phyloP scores from a whole-genome alignment of 2,329 filamentous ascomycete species.

The Aaosphaeria pasadenensis region DNA sequence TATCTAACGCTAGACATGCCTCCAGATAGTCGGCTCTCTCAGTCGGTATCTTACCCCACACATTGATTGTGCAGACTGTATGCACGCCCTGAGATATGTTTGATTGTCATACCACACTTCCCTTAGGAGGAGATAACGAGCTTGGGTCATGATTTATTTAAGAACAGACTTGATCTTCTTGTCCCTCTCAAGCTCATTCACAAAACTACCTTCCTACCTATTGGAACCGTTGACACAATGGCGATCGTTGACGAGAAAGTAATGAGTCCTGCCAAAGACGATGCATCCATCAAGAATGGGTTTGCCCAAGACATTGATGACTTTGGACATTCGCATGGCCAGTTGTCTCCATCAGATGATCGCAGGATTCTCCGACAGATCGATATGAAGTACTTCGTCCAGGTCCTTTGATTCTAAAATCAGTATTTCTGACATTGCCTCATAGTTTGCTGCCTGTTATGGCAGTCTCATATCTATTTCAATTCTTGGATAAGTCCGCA shows the following conservation, averaged over 20 bases:
- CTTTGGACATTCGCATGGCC: not conserved
- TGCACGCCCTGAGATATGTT: too few relatives aligned
- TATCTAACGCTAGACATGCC: not conserved
- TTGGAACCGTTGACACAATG: too few relatives aligned
- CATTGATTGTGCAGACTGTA: not conserved
- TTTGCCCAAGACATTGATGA: not conserved
- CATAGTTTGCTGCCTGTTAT: constrained; percentile 10
- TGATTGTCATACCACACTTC: too few relatives aligned
- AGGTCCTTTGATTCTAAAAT: not conserved
- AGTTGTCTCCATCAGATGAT: not conserved
- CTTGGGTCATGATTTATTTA: too few relatives aligned
- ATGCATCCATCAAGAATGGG: not conserved
- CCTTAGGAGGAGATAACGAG: too few relatives aligned
- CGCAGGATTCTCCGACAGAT: constrained; percentile 1
- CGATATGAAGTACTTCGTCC: not conserved
- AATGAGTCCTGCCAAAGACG: too few relatives aligned
- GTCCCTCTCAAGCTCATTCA: too few relatives aligned
- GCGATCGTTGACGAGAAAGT: too few relatives aligned
- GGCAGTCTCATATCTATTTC: constrained; percentile 13
- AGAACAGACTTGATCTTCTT: too few relatives aligned
- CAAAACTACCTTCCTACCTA: too few relatives aligned
- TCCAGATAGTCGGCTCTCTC: not conserved
- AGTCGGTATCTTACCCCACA: not conserved
- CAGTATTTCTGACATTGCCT: not conserved
- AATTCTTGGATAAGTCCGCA: constrained; percentile 16